A percentile compares a stretch with the other conserved stretches of the same genome.
Evolutionary conservation across 257 asterid species (phyloP).

Genomic region (Knoxia roxburghii): DNA sequence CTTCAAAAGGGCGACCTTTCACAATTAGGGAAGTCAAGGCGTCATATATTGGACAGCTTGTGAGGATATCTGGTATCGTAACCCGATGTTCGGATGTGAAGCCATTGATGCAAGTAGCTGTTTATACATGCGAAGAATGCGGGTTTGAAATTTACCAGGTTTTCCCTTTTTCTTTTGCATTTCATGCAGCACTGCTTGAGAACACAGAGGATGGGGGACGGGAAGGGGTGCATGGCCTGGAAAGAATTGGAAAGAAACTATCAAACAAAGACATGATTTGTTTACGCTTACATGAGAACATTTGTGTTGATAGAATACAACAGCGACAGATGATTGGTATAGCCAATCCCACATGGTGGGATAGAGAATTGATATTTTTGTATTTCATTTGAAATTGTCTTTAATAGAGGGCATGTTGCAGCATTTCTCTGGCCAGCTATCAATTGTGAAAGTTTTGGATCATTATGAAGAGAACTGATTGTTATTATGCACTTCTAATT

Average conservation of each 20-base stretch:
- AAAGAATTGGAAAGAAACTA: too few relatives aligned
- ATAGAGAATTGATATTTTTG: too few relatives aligned
- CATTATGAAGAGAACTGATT: slow-evolving; percentile 9
- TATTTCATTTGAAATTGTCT: not conserved
- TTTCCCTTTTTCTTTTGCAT: not conserved
- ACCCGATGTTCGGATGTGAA: slow-evolving; percentile 96
- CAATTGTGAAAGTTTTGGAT: not conserved
- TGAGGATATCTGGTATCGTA: slow-evolving; percentile 84
- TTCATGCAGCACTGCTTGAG: not conserved
- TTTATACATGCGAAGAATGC: slow-evolving; percentile 95
- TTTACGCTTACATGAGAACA: too few relatives aligned
- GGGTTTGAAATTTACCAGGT: slow-evolving; percentile 99
- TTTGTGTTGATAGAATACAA: too few relatives aligned
- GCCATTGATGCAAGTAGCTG: slow-evolving; percentile 97
- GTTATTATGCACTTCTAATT: not conserved
- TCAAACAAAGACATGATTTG: too few relatives aligned
- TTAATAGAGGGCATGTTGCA: not conserved
- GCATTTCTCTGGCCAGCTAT: not conserved
- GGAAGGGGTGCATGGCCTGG: too few relatives aligned
- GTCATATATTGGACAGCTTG: slow-evolving; percentile 90
- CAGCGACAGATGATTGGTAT: too few relatives aligned
- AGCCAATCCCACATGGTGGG: too few relatives aligned
- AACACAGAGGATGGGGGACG: too few relatives aligned
- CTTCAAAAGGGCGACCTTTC: slow-evolving; percentile 76
- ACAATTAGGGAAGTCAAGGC: slow-evolving; percentile 97